phyloP scores from a whole-genome alignment of 768 basidiomycete genomes.

The Boletus vermiculosoides region DNA sequence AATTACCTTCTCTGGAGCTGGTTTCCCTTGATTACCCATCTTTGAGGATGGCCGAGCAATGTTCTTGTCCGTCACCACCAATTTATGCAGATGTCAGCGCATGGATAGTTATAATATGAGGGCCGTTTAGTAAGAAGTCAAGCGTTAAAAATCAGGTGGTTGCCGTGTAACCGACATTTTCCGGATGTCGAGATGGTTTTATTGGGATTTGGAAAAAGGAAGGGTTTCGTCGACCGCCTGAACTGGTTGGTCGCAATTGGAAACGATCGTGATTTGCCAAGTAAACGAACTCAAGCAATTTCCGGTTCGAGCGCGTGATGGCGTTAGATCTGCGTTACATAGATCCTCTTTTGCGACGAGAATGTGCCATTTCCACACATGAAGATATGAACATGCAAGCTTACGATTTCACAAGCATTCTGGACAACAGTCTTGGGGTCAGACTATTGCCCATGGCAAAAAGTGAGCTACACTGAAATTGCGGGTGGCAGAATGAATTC shows the following conservation, averaged over 20 bases:
- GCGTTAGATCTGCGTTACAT: background rate
- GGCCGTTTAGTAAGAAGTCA: background rate
- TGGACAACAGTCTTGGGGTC: too few relatives aligned
- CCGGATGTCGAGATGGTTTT: background rate
- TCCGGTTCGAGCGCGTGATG: background rate
- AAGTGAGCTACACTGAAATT: too few relatives aligned
- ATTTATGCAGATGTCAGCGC: background rate
- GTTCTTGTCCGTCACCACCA: too few relatives aligned
- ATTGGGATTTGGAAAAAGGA: background rate
- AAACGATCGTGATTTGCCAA: background rate
- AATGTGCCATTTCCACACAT: background rate
- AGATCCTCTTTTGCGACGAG: background rate
- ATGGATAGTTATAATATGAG: background rate
- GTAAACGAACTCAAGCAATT: background rate
- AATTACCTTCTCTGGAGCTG: too few relatives aligned
- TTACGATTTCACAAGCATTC: too few relatives aligned
- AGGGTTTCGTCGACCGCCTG: background rate
- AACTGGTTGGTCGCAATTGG: background rate
- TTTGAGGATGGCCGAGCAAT: too few relatives aligned
- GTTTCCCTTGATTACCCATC: too few relatives aligned
- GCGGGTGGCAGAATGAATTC: too few relatives aligned
- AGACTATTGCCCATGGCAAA: too few relatives aligned
- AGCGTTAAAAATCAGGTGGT: background rate
- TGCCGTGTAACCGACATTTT: background rate
- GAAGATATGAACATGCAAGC: too few relatives aligned